A percentile compares a stretch with the other conserved stretches of the same genome.
phyloP scores from a whole-genome alignment of 768 basidiomycete genomes.

The Xanthoconium stramineum region DNA sequence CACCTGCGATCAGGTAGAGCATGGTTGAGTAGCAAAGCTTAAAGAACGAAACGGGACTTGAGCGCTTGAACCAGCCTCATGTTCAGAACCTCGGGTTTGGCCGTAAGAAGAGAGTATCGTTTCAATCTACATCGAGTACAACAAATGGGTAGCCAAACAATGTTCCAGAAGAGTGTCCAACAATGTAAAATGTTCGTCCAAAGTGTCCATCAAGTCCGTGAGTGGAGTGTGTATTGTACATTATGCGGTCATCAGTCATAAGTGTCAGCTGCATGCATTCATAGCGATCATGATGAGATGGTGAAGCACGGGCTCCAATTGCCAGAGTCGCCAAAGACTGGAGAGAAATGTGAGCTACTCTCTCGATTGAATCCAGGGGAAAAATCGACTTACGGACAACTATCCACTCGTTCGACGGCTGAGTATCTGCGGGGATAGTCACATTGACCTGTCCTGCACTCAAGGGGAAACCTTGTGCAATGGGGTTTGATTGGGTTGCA shows the following conservation, averaged over 20 bases:
- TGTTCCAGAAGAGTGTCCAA: constrained; percentile 6
- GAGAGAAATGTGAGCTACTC: background rate
- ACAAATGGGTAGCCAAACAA: background rate
- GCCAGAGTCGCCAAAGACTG: constrained; percentile 56
- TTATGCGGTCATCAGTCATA: constrained; percentile 19
- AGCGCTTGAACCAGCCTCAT: too few relatives aligned
- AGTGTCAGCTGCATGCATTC: background rate
- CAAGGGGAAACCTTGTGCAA: constrained; percentile 40
- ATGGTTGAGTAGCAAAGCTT: constrained; percentile 1
- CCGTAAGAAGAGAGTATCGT: background rate
- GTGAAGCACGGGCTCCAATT: constrained; percentile 45
- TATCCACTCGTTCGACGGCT: constrained; percentile 39
- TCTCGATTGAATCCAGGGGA: background rate
- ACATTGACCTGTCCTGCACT: constrained; percentile 35
- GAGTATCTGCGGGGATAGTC: constrained; percentile 36
- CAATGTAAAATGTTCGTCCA: constrained; percentile 5
- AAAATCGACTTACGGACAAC: constrained; percentile 40
- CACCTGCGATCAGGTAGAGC: constrained; percentile 14
- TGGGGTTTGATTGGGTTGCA: constrained; percentile 30
- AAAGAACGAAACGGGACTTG: background rate
- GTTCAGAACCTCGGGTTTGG: background rate
- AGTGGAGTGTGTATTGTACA: constrained; percentile 4
- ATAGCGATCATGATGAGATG: constrained; percentile 32
- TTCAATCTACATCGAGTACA: constrained; percentile 9
- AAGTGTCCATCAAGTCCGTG: constrained; percentile 13